Percentiles rank a stretch among this genome's conserved stretches.
phyloP scores from a whole-genome alignment of 805 yeast species.

The Saccharomycopsis oosterbeekiorum region DNA sequence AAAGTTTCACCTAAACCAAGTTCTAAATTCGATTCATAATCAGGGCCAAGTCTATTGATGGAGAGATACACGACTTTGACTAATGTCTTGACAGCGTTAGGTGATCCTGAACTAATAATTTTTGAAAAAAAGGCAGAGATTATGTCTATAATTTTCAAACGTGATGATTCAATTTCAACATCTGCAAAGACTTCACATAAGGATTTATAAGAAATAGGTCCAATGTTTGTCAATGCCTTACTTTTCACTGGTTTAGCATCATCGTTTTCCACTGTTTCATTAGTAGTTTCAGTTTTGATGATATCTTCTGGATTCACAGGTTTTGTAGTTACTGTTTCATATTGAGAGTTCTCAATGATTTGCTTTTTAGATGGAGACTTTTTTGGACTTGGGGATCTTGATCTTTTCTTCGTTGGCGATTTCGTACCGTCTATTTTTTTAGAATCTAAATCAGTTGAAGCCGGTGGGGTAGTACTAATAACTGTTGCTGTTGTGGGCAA shows the following conservation, averaged over 20 bases:
- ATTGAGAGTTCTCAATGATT: background rate
- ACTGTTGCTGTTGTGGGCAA: background rate
- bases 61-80: conserved; percentile 71
- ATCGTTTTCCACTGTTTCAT: background rate
- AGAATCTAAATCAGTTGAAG: background rate
- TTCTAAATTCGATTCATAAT: conserved; percentile 80
- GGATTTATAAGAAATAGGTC: conserved; percentile 29
- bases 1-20: conserved; percentile 89
- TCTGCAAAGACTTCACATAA: conserved; percentile 61
- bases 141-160: conserved; percentile 70
- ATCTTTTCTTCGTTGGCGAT: background rate
- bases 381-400: background rate
- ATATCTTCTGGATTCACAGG: background rate
- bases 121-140: conserved; percentile 65
- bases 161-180: conserved; percentile 70
- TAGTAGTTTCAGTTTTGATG: background rate
- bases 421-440: background rate
- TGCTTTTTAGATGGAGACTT: background rate
- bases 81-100: conserved; percentile 41
- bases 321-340: background rate
- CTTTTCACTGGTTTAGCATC: background rate
- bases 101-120: conserved; percentile 33
- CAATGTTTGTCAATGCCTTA: background rate
- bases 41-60: conserved; percentile 89
- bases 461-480: background rate